These are phyloP conservation scores for Scheffersomyces insectosa DNA, from an alignment of 1,139 yeast genomes.

Conservation along the genomic window DNA sequence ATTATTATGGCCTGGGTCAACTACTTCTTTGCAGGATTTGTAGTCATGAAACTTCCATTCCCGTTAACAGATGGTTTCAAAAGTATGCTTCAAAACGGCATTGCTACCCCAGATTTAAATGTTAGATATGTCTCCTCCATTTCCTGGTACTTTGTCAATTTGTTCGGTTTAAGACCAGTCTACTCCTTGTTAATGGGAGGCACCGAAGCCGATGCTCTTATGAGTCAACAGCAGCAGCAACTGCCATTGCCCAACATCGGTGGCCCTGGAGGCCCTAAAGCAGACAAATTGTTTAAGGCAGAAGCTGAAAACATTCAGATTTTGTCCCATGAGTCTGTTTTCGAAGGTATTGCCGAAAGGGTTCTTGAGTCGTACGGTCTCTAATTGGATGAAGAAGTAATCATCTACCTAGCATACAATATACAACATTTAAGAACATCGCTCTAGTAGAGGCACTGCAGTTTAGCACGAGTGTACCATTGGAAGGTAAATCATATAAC, in stretches of 20 bases:
- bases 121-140: slow-evolving; percentile 94
- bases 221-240: slow-evolving; percentile 48
- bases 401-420: no score
- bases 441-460: no score
- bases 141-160: slow-evolving; percentile 95
- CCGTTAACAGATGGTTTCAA: slow-evolving; percentile 89
- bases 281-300: slow-evolving; percentile 59
- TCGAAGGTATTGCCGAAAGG: slow-evolving; percentile 67
- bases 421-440: no score
- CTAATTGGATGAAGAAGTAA: no score
- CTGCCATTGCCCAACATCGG: slow-evolving; percentile 43
- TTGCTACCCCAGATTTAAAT: slow-evolving; percentile 80
- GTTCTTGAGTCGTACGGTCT: slow-evolving; percentile 35
- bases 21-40: slow-evolving; percentile 89
- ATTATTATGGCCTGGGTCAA: slow-evolving; percentile 96
- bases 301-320: slow-evolving; percentile 81
- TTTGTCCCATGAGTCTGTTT: slow-evolving; percentile 51
- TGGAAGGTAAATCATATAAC: no score
- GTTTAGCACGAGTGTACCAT: no score
- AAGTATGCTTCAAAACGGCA: slow-evolving; percentile 88
- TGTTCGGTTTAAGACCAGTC: slow-evolving; percentile 81
- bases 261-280: slow-evolving; percentile 60
- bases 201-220: slow-evolving; percentile 46
- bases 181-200: slow-evolving; percentile 71
- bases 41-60: slow-evolving; percentile 59